These are phyloP conservation scores for Geosmithia morbida DNA, from an alignment of 2,329 filamentous ascomycete genomes.

Conservation along the genomic window DNA sequence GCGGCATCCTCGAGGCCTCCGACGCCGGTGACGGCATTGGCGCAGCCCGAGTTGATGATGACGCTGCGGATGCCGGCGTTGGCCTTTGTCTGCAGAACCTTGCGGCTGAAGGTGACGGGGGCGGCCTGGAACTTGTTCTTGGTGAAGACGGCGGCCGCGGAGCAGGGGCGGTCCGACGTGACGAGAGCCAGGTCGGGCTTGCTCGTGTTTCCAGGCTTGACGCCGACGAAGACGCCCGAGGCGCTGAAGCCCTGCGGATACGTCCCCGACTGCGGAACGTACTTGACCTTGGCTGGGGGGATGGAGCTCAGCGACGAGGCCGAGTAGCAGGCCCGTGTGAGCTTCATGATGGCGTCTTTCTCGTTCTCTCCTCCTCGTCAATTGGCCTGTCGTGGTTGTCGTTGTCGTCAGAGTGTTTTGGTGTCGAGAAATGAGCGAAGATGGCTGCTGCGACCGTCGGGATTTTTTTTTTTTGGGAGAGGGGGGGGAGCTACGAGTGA, in stretches of 20 bases:
- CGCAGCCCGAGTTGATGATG: constrained; percentile 89
- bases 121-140: constrained; percentile 98
- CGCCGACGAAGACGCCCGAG: constrained; percentile 78
- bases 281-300: constrained; percentile 75
- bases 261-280: constrained; percentile 69
- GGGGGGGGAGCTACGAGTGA: neutral
- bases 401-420: neutral
- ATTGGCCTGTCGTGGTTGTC: neutral
- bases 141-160: constrained; percentile 86
- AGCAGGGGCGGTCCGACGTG: constrained; percentile 72
- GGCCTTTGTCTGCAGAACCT: constrained; percentile 50
- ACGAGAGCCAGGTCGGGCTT: constrained; percentile 86
- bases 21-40: constrained; percentile 90
- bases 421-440: neutral
- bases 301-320: constrained; percentile 23
- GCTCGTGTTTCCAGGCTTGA: constrained; percentile 83
- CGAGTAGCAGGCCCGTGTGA: constrained; percentile 19
- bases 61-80: constrained; percentile 65
- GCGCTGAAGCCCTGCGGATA: constrained; percentile 86
- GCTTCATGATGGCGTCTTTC: constrained; percentile 11
- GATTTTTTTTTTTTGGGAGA: neutral
- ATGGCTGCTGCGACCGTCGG: neutral
- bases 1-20: constrained; percentile 79
- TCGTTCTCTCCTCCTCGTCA: neutral
- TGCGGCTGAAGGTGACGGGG: constrained; percentile 73